Base-by-base conservation (phyloP, 306 rosid genomes). In the Sphenostylis stenocarpa region DNA sequence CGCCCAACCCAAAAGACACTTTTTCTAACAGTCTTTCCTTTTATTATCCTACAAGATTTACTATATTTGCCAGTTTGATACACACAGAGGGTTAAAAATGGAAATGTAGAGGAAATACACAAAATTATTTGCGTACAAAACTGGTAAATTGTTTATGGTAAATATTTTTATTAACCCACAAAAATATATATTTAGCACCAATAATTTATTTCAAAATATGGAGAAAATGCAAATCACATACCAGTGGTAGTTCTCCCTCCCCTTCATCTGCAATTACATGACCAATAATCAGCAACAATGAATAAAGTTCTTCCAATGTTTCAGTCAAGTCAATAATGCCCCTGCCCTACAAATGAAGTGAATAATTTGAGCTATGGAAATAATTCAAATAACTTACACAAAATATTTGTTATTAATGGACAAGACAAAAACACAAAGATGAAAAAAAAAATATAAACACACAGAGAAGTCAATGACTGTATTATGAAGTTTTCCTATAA, bases 251-350 rank as follows among this genome's bases (percentile, higher is more conserved):
- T 84, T 94, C 98, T 58, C 98, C 98, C 81, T 90, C 96, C 80
- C 96, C 98, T 85, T 94, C 98, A 75, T 94, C 98, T 53, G 98
- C 96, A 28, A 90, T 76, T 68, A 92, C 96, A 29, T 94, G 98
- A 65, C 98, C 97, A 78, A 86, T 89, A 75, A 92, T 85, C 69
- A 94, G 87, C 85, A 94, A 73, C 83, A 94, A 82, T 14, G 98
- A 90, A 86, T 94, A 94, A 58, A 94, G 86, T 88, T 94, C 98
- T 84, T 94, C 98, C 86, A 94, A 66, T 48, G 91, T 89, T 88
- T 90, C 95, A 74, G 96, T 92, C 82, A 85, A 85, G 87, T 91
- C 91, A 69, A 83, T 80, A 73, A 85, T 57, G 83, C 90, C 93
- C 85, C 88, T 92, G 80, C 97, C 97, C 98, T 94, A 85, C 84